Percentiles rank a stretch among this genome's conserved stretches.
Evolutionary conservation across 495 filamentous ascomycete genomes (phyloP).

Genomic region (Aspergillus mulundensis): DNA sequence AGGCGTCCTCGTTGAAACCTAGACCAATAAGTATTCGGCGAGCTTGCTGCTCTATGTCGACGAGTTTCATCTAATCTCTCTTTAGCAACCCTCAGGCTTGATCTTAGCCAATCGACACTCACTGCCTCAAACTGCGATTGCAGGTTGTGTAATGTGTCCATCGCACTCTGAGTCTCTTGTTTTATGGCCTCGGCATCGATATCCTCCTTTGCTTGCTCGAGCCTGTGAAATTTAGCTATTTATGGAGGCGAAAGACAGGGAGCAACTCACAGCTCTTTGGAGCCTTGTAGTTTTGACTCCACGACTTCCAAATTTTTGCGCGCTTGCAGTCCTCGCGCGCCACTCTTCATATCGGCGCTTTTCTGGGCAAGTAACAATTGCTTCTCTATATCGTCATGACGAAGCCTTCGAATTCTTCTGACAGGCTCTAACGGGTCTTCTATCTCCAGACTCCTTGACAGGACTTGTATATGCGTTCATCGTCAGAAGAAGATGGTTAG

Average conservation of each 20-base stretch:
- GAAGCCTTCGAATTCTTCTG: constrained; percentile 54
- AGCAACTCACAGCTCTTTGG: constrained; percentile 42
- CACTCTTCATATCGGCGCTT: constrained; percentile 67
- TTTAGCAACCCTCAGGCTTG: neutral
- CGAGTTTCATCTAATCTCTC: constrained; percentile 32
- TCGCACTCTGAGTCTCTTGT: constrained; percentile 59
- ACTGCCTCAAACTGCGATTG: constrained; percentile 54
- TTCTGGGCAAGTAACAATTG: constrained; percentile 65
- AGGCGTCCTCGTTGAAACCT: constrained; percentile 61
- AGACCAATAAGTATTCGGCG: constrained; percentile 62
- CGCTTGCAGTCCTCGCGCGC: constrained; percentile 65
- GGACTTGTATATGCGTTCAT: constrained; percentile 19
- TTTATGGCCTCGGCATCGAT: constrained; percentile 52
- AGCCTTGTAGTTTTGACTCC: constrained; percentile 58
- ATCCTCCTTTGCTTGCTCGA: constrained; percentile 48
- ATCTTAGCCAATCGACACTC: constrained; percentile 12
- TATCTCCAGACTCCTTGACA: constrained; percentile 43
- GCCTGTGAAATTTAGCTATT: constrained; percentile 31
- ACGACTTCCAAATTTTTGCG: constrained; percentile 63
- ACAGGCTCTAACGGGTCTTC: constrained; percentile 54
- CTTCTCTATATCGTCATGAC: constrained; percentile 54
- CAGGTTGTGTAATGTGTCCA: constrained; percentile 57
- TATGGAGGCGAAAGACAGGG: neutral
- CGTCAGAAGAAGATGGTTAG: neutral
- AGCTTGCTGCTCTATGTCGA: constrained; percentile 54